phyloP scores from a whole-genome alignment of 257 asterid genomes.

The Euphrasia confusa region DNA sequence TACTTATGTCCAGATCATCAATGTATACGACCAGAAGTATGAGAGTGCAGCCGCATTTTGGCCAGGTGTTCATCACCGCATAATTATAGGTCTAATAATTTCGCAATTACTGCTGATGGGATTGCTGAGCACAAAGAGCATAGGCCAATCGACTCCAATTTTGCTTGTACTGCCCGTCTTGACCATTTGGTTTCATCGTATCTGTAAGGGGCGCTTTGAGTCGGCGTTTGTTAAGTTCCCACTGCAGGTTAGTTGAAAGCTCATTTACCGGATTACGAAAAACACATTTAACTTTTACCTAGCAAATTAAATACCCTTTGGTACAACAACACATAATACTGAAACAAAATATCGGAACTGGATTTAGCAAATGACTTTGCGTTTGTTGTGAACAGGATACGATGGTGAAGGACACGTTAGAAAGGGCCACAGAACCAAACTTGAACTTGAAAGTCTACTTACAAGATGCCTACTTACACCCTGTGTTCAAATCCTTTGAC shows the following conservation, averaged over 20 bases:
- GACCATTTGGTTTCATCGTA: slow-evolving; percentile 79
- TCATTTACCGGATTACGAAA: background rate
- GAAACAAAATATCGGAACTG: no score
- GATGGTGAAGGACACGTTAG: slow-evolving; percentile 65
- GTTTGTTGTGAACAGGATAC: slow-evolving; percentile 49
- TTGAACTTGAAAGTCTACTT: slow-evolving; percentile 53
- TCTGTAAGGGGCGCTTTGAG: slow-evolving; percentile 81
- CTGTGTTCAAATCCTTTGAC: slow-evolving; percentile 47
- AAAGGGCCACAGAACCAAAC: slow-evolving; percentile 62
- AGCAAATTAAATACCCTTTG: no score
- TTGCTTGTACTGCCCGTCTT: slow-evolving; percentile 62
- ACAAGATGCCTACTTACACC: slow-evolving; percentile 58
- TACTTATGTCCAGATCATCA: slow-evolving; percentile 61
- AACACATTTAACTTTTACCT: no score
- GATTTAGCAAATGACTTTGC: background rate
- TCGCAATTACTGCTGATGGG: slow-evolving; percentile 81
- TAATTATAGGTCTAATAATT: slow-evolving; percentile 57
- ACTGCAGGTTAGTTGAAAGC: slow-evolving; percentile 53
- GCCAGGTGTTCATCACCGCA: slow-evolving; percentile 87
- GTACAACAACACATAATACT: no score
- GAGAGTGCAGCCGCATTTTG: slow-evolving; percentile 84
- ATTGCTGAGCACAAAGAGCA: slow-evolving; percentile 63
- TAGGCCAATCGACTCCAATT: slow-evolving; percentile 63
- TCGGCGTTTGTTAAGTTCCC: slow-evolving; percentile 71
- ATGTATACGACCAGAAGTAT: slow-evolving; percentile 81